Evolutionary conservation across 2,329 filamentous ascomycete species (phyloP).

Genomic region (Didymosphaeria variabile): DNA sequence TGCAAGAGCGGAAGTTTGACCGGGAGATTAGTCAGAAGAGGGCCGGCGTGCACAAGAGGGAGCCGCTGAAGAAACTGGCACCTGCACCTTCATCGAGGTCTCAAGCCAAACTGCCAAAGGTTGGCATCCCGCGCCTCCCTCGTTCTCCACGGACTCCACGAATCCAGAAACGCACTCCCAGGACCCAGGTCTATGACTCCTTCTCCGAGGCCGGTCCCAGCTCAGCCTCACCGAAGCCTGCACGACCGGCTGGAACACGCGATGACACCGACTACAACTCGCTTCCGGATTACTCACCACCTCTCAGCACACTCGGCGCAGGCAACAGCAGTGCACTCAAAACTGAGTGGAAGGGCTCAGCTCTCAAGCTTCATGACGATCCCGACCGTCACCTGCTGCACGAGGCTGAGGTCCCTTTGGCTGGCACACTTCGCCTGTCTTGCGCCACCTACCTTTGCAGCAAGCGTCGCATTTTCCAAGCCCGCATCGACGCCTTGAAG

Average conservation of each 20-base stretch:
- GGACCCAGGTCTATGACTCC: slow-evolving; percentile 40
- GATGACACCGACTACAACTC: slow-evolving; percentile 84
- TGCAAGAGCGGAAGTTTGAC: slow-evolving; percentile 60
- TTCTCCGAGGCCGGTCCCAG: slow-evolving; percentile 45
- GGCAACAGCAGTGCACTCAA: slow-evolving; percentile 75
- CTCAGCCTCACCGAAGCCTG: slow-evolving; percentile 49
- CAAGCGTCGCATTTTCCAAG: slow-evolving; percentile 90
- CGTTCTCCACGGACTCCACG: slow-evolving; percentile 48
- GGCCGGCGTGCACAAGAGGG: slow-evolving; percentile 50
- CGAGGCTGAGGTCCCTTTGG: slow-evolving; percentile 78
- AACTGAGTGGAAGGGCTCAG: slow-evolving; percentile 85
- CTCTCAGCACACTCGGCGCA: slow-evolving; percentile 68
- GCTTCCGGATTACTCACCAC: slow-evolving; percentile 77
- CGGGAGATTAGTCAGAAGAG: slow-evolving; percentile 56
- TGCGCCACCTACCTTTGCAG: slow-evolving; percentile 90
- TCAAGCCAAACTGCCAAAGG: slow-evolving; percentile 40
- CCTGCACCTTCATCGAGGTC: slow-evolving; percentile 46
- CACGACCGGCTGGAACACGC: slow-evolving; percentile 66
- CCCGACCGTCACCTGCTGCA: slow-evolving; percentile 76
- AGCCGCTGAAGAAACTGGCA: slow-evolving; percentile 47
- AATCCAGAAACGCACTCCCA: slow-evolving; percentile 45
- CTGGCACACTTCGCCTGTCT: slow-evolving; percentile 80
- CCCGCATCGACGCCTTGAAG: slow-evolving; percentile 71
- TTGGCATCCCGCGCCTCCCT: slow-evolving; percentile 42
- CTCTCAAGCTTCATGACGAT: slow-evolving; percentile 73